Conservation (phyloP, 78 protist species). For the Dictyostelium firmibasis region DNA sequence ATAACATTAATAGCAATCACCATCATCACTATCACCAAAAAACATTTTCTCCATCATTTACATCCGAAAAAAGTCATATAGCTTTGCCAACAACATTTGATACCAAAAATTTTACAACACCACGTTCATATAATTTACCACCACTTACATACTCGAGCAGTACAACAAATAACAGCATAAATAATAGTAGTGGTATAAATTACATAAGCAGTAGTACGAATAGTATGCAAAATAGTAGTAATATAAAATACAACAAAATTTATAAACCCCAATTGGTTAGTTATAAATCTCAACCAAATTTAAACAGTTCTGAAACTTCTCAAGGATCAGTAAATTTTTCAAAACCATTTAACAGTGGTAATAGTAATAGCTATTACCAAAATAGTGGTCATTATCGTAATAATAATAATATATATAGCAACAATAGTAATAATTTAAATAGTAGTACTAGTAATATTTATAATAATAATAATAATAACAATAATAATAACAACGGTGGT, state of each 20-base stretch:
- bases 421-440: constrained; percentile 12
- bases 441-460: background rate
- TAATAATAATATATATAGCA: constrained; percentile 5
- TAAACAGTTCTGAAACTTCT: constrained; percentile 25
- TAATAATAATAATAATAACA: background rate
- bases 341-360: background rate
- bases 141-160: background rate
- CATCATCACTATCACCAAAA: background rate
- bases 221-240: background rate
- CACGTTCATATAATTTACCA: background rate
- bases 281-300: constrained; percentile 73
- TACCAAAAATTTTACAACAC: background rate
- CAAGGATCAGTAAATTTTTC: background rate
- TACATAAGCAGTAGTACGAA: background rate
- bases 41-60: constrained; percentile 39
- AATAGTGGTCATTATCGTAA: background rate
- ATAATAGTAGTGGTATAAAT: background rate
- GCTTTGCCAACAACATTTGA: constrained; percentile 15
- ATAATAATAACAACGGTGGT: background rate
- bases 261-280: constrained; percentile 49
- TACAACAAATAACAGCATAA: background rate
- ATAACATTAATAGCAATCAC: background rate
- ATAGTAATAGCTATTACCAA: background rate
- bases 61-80: constrained; percentile 28
- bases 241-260: background rate